Evolutionary conservation across 2,329 filamentous ascomycete species (phyloP).

Genomic region (Ascochyta koolunga): DNA sequence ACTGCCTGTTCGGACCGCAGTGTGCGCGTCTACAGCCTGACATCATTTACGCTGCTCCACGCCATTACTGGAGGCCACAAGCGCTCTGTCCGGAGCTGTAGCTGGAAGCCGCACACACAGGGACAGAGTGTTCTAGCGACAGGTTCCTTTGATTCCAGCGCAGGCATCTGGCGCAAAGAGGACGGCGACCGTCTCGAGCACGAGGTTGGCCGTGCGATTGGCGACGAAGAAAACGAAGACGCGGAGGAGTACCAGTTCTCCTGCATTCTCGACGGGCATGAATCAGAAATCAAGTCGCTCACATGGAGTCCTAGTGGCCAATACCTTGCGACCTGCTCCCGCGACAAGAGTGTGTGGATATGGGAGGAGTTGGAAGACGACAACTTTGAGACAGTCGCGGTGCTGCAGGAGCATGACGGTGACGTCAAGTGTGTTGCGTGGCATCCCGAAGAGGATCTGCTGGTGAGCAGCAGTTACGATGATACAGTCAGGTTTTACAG

Average conservation of each 20-base stretch:
- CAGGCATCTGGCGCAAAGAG: conserved; percentile 72
- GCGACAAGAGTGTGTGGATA: conserved; percentile 96
- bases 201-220: conserved; percentile 44
- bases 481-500: conserved; percentile 88
- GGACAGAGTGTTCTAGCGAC: conserved; percentile 79
- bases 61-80: conserved; percentile 86
- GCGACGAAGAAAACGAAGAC: conserved; percentile 60
- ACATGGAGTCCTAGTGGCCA: conserved; percentile 75
- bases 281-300: conserved; percentile 87
- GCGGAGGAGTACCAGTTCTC: conserved; percentile 91
- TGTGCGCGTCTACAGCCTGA: conserved; percentile 87
- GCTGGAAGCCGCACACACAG: conserved; percentile 79
- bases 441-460: conserved; percentile 79
- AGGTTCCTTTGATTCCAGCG: conserved; percentile 91
- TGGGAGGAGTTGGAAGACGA: conserved; percentile 97
- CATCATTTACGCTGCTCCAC: conserved; percentile 78
- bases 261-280: conserved; percentile 91
- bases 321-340: conserved; percentile 84
- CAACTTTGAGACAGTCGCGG: conserved; percentile 95
- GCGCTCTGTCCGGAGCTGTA: conserved; percentile 81
- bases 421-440: conserved; percentile 95
- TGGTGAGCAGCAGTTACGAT: conserved; percentile 93
- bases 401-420: conserved; percentile 90
- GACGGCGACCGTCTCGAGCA: conserved; percentile 61
- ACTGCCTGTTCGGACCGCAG: conserved; percentile 86